These are phyloP conservation scores for Colletotrichum sp. DNA, from an alignment of 2,329 filamentous ascomycete genomes.

Conservation along the genomic window DNA sequence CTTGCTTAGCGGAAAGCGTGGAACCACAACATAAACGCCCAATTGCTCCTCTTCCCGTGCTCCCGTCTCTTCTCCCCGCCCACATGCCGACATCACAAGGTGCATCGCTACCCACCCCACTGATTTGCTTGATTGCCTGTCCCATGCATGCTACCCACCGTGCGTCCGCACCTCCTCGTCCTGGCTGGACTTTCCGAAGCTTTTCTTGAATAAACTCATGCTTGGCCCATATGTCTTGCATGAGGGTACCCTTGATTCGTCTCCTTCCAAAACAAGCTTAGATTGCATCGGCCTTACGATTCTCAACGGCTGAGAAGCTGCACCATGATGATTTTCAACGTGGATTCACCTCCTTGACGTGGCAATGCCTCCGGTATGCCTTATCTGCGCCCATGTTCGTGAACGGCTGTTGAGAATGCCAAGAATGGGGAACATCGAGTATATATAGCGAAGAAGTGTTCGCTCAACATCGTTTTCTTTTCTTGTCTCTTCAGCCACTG, in stretches of 20 bases:
- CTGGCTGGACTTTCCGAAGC: not conserved
- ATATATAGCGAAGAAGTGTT: not conserved
- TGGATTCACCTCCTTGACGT: constrained; percentile 3
- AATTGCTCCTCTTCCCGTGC: not conserved
- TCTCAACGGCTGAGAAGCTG: not conserved
- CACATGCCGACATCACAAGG: not conserved
- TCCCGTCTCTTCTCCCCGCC: not conserved
- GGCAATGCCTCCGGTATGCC: not conserved
- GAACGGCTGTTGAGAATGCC: not conserved
- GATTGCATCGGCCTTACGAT: not conserved
- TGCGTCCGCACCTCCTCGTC: not conserved
- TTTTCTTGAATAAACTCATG: not conserved
- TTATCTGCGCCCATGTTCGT: not conserved
- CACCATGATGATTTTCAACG: not conserved
- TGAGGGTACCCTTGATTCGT: not conserved
- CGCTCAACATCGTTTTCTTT: not conserved
- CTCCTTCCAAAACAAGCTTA: constrained; percentile 5
- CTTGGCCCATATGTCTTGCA: not conserved
- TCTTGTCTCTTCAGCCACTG: not conserved
- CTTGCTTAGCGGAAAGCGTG: not conserved
- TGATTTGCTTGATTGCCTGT: not conserved
- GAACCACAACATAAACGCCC: not conserved
- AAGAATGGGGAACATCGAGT: not conserved
- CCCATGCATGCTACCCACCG: not conserved
- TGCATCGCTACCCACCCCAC: not conserved